Evolutionary conservation across 1,284 basidiomycete genomes (phyloP), one percentile per base, ranked within the genome.

Genomic region (Caloboletus inedulis): DNA sequence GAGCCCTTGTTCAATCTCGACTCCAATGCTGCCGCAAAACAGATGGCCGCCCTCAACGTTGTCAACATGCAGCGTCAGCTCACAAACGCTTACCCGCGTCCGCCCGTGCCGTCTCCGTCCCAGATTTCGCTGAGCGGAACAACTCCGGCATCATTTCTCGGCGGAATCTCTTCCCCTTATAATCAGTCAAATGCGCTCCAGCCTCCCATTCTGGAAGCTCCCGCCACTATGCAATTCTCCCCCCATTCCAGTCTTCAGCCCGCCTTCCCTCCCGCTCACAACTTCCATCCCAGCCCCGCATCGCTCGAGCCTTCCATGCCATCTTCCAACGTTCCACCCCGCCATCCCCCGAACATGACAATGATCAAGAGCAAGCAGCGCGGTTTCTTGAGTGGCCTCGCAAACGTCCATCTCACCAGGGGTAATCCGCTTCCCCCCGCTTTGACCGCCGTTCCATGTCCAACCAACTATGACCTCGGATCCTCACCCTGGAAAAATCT

Each of bases 1-100:
- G 63, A 60, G 16, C 46, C 55, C 62, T 71, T 60, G 71, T 80
- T 74, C 71, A 73, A 58, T 36, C 72, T 82, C 54, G 81, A 82
- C 64, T 69, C 77, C 54, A 74, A 74, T 43, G 75, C 78, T 42
- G 79, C 79, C 49, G 82, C 84, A 55, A 89, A 88, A 68, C 88
- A 90, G 71, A 86, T 89, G 80, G 84, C 84, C 34, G 82, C 83
- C 16, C 79, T 90, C 60, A 82, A 74, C 61, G 83, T 79, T 50
- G 83, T 77, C 49, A 81, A 77, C 60, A 75, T 82, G 59, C 80
- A 80, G 62, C 80, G 85, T 69, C 79, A 81, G 57, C 58, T 69
- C 49, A 40, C 63, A 37, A 69, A 68, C 14, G 72, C 75, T 56
- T 84, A 83, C 62, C 75, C 74, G 62, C 80, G 78, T 63, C 72